Base-by-base conservation (phyloP, 2,329 filamentous ascomycete species). In the Colletotrichum phormii region DNA sequence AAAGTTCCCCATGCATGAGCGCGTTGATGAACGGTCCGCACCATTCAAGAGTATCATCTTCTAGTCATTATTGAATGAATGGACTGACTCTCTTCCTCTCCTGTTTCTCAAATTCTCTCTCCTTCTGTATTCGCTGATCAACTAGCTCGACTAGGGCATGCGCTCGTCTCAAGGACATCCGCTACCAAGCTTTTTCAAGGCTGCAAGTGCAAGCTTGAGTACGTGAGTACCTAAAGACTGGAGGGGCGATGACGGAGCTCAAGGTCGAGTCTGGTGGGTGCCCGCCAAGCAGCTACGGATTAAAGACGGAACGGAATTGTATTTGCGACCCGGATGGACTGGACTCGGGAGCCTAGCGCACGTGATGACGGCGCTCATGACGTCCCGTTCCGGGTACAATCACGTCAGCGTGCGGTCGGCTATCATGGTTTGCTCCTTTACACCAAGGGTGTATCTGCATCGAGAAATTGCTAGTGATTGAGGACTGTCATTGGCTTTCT, bases 341-440 rank as follows among this genome's bases (percentile, higher is more conserved):
- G 64, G 26, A 4, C 35, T 42, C 35, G 13, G 13, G 18, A 72
- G 66, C 35, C 31, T 61, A 61, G 66, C 29, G 66, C 71, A 73
- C 71, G 71, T 73, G 71, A 73, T 73, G 71, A 73, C 67, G 71
- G 65, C 64, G 51, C 37, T 63, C 62, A 63, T 67, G 71, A 71
- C 67, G 67, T 67, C 59, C 67, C 42, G 29, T 70, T 71, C 26
- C 49, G 55, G 54, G 6, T 53, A 65, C 55, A 54, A 72, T 72
- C 60, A 72, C 66, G 60, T 71, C 71, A 72, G 71, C 35, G 64
- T 26, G 12, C n/a, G 33, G 66, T 26, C 35, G 24, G 18, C 22
- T 37, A 26, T 35, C 33, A 24, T 64, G 54, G 22, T 26, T 33
- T 13, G 1, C 42, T 33, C 15, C 5, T 5, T 29, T 18, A 64